Conservation (phyloP, 345 rosid species). For the Populus alba region DNA sequence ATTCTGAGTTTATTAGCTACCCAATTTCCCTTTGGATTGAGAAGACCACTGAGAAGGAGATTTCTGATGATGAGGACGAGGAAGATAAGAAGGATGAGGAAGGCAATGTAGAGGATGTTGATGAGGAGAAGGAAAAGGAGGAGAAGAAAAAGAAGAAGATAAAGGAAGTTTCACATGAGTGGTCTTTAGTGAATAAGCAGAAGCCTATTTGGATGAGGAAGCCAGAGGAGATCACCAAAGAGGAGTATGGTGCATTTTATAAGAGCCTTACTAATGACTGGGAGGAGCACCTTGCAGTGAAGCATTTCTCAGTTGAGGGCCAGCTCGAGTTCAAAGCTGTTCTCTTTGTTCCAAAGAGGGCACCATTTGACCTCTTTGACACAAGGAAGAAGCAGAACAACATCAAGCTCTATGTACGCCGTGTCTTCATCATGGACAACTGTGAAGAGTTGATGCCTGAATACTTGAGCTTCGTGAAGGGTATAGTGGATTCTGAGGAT, state of each 20-base stretch:
- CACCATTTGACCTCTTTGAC: slow-evolving; percentile 27
- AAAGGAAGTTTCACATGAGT: slow-evolving; percentile 24
- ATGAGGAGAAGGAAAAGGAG: slow-evolving; percentile 27
- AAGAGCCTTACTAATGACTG: slow-evolving; percentile 26
- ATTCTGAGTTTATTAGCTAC: slow-evolving; percentile 25
- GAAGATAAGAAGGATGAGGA: slow-evolving; percentile 28
- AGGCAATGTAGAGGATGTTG: slow-evolving; percentile 31
- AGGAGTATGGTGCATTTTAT: slow-evolving; percentile 23
- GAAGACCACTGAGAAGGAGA: slow-evolving; percentile 27
- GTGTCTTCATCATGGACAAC: slow-evolving; percentile 28
- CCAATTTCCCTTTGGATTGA: slow-evolving; percentile 24
- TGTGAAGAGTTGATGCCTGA: slow-evolving; percentile 25
- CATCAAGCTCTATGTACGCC: slow-evolving; percentile 27
- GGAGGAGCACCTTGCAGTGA: slow-evolving; percentile 28
- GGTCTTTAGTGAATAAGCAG: slow-evolving; percentile 23
- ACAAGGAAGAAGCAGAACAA: slow-evolving; percentile 26
- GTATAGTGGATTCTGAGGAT: slow-evolving; percentile 26
- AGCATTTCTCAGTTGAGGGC: slow-evolving; percentile 30
- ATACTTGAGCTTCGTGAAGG: slow-evolving; percentile 19
- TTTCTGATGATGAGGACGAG: slow-evolving; percentile 29
- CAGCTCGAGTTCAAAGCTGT: slow-evolving; percentile 29
- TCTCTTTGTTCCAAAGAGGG: slow-evolving; percentile 26
- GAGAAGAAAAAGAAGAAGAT: slow-evolving; percentile 28
- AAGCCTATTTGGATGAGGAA: slow-evolving; percentile 29
- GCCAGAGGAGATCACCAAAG: slow-evolving; percentile 28